These are phyloP conservation scores for Lactarius hatsudake DNA, from an alignment of 768 basidiomycete species.

Conservation along the genomic window DNA sequence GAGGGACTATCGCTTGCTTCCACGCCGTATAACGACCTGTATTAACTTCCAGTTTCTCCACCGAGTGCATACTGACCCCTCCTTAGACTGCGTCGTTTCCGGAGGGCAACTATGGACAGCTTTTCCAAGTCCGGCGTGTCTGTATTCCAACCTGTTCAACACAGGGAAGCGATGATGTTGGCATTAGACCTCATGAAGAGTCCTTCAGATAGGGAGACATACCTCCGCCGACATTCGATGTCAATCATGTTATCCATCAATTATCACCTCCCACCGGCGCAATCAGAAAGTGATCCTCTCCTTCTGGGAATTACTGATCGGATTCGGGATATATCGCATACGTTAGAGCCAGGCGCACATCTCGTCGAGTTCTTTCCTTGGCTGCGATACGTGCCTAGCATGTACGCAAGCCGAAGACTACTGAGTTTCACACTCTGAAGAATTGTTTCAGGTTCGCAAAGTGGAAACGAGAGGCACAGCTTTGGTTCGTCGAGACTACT, in stretches of 20 bases:
- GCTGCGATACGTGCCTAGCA: neutral
- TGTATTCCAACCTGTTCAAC: constrained; percentile 33
- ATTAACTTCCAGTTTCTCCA: neutral
- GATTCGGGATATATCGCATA: neutral
- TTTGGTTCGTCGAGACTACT: too few species aligned
- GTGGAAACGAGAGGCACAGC: too few species aligned
- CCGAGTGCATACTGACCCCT: neutral
- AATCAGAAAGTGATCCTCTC: constrained; percentile 12
- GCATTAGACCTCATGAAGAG: constrained; percentile 32
- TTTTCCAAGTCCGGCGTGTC: constrained; percentile 30
- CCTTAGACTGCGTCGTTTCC: constrained; percentile 29
- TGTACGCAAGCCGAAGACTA: neutral
- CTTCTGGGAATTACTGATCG: neutral
- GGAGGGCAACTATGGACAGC: constrained; percentile 29
- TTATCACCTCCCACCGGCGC: constrained; percentile 6
- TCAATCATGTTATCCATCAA: constrained; percentile 31
- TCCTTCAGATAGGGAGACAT: constrained; percentile 30
- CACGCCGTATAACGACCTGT: constrained; percentile 29
- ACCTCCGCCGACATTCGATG: constrained; percentile 27
- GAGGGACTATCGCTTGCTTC: constrained; percentile 31
- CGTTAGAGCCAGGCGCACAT: neutral
- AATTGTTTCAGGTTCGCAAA: too few species aligned
- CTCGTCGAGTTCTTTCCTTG: neutral
- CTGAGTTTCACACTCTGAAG: too few species aligned
- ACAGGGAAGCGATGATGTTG: constrained; percentile 34